Percentiles rank a stretch among this genome's conserved stretches.
Evolutionary conservation across 2,329 filamentous ascomycete species (phyloP).

Genomic region (Allantophomopsis lycopodina): DNA sequence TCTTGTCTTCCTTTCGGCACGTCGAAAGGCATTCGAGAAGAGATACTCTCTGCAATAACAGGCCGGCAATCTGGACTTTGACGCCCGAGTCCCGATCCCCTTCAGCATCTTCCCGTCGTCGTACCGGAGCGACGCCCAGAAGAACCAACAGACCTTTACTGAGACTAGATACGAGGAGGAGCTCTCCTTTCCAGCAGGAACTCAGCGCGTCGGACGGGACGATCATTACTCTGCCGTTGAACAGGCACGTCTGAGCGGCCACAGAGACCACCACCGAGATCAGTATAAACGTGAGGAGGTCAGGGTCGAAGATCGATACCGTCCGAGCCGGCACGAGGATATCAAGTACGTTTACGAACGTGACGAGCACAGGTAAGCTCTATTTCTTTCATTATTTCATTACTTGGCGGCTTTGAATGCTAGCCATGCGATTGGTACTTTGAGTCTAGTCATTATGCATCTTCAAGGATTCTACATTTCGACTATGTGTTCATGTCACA

Average conservation of each 20-base stretch:
- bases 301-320: conserved; percentile 63
- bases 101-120: conserved; percentile 99
- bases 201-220: conserved; percentile 93
- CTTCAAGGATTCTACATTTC: no score
- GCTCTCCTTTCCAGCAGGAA: conserved; percentile 50
- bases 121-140: conserved; percentile 57
- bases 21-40: conserved; percentile 56
- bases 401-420: no score
- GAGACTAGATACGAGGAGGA: conserved; percentile 79
- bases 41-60: conserved; percentile 46
- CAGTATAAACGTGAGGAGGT: no score
- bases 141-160: conserved; percentile 43
- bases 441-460: no score
- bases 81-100: conserved; percentile 96
- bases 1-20: conserved; percentile 57
- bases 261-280: no score
- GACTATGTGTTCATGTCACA: no score
- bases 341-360: conserved; percentile 28
- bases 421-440: no score
- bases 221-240: conserved; percentile 71
- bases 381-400: no score
- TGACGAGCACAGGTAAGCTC: no score
- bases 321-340: conserved; percentile 49
- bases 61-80: conserved; percentile 99
- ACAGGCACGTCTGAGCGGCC: no score